phyloP scores from a whole-genome alignment of 805 yeast species.

The Yarrowia sp. region DNA sequence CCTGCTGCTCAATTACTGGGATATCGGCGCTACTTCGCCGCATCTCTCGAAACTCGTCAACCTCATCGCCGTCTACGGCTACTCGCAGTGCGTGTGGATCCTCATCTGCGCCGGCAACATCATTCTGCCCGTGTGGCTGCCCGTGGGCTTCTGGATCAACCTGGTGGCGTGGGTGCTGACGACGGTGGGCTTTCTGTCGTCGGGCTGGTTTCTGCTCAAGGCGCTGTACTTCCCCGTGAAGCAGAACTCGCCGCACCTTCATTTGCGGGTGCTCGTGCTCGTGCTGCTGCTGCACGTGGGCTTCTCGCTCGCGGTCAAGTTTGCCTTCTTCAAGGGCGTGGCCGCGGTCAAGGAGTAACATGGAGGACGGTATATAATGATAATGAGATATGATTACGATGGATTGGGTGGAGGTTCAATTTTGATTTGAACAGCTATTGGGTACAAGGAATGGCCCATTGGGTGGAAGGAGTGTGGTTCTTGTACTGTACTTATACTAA shows the following conservation, averaged over 20 bases:
- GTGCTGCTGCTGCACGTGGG: conserved; percentile 51
- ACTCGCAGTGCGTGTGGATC: conserved; percentile 81
- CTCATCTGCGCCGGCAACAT: conserved; percentile 68
- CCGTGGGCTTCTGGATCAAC: conserved; percentile 40
- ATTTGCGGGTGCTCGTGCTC: conserved; percentile 40
- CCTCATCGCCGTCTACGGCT: conserved; percentile 75
- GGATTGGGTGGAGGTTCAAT: too few species aligned
- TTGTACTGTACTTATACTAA: too few species aligned
- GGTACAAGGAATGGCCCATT: too few species aligned
- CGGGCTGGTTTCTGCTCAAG: conserved; percentile 49
- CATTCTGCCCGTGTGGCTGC: conserved; percentile 48
- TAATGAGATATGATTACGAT: conserved; percentile 13
- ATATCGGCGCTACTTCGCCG: conserved; percentile 50
- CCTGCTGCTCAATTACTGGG: conserved; percentile 52
- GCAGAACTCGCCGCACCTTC: conserved; percentile 21
- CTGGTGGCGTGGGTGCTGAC: conserved; percentile 64
- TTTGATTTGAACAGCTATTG: too few species aligned
- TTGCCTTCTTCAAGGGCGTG: conserved; percentile 55
- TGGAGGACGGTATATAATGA: neutral
- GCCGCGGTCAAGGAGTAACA: conserved; percentile 27
- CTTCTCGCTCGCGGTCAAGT: conserved; percentile 63
- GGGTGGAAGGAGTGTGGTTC: too few species aligned
- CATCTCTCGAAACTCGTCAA: conserved; percentile 47
- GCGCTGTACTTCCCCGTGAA: conserved; percentile 20
- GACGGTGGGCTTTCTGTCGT: conserved; percentile 55